These are phyloP conservation scores for Penicillium simplicissimum DNA, from an alignment of 495 filamentous ascomycete genomes.

Conservation along the genomic window DNA sequence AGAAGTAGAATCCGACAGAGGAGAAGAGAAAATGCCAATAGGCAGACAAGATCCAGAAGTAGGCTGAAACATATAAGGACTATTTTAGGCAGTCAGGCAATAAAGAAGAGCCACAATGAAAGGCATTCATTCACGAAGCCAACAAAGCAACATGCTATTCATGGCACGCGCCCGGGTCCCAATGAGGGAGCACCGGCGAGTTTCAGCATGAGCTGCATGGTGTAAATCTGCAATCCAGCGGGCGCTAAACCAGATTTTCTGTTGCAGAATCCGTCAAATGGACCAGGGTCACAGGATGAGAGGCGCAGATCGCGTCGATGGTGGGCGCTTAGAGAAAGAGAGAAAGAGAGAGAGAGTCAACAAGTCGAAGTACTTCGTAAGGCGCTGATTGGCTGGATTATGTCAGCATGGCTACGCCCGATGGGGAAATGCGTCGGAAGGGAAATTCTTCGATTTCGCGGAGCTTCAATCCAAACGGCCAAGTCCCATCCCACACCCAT, in stretches of 20 bases:
- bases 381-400: slow-evolving; percentile 39
- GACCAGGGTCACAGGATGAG: slow-evolving; percentile 4
- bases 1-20: slow-evolving; percentile 1
- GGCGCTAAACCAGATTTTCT: slow-evolving; percentile 25
- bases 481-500: slow-evolving; percentile 22
- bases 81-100: slow-evolving; percentile 2
- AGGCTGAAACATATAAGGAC: slow-evolving; percentile 13
- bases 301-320: slow-evolving; percentile 16
- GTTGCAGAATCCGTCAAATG: slow-evolving; percentile 16
- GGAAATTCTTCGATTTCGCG: slow-evolving; percentile 42
- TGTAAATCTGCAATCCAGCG: slow-evolving; percentile 7
- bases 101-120: slow-evolving; percentile 8
- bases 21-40: slow-evolving; percentile 1
- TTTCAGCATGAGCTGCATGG: slow-evolving; percentile 25
- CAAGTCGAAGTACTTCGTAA: slow-evolving; percentile 26
- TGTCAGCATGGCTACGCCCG: slow-evolving; percentile 35
- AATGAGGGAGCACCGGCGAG: slow-evolving; percentile 27
- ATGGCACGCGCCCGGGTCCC: slow-evolving; percentile 35
- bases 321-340: slow-evolving; percentile 27
- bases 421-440: slow-evolving; percentile 31
- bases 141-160: slow-evolving; percentile 22
- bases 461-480: slow-evolving; percentile 7
- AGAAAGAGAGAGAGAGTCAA: slow-evolving; percentile 9
- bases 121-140: slow-evolving; percentile 13
- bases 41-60: slow-evolving; percentile 19